Conservation (phyloP, 306 rosid species). For the Casuarina glauca region DNA sequence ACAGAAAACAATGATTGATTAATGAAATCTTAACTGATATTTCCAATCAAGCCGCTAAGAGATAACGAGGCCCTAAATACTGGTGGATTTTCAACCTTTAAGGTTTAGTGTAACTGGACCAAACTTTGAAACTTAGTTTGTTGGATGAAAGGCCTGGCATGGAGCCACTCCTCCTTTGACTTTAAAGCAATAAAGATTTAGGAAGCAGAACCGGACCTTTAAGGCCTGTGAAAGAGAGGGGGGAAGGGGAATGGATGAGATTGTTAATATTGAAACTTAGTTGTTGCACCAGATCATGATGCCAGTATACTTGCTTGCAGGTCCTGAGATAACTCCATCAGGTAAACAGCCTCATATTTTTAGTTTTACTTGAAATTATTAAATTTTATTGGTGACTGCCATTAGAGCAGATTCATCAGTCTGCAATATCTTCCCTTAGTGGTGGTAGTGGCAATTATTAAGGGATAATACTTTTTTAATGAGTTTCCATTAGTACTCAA, state of each 20-base stretch:
- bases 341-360: background rate
- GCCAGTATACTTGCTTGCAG: background rate
- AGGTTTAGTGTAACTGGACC: background rate
- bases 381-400: background rate
- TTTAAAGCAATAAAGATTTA: background rate
- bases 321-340: no score
- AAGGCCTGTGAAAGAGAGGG: background rate
- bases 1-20: background rate
- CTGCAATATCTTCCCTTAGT: background rate
- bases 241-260: background rate
- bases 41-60: background rate
- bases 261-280: background rate
- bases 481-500: no score
- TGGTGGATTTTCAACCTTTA: background rate
- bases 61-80: background rate
- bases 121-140: background rate
- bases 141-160: background rate
- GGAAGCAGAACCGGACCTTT: background rate
- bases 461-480: no score
- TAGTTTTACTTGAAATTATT: background rate
- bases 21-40: background rate
- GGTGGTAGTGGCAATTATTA: no score
- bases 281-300: background rate
- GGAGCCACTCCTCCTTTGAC: background rate
- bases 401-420: background rate